phyloP scores from a whole-genome alignment of 495 filamentous ascomycete genomes.

The Tetracladium setigerum region DNA sequence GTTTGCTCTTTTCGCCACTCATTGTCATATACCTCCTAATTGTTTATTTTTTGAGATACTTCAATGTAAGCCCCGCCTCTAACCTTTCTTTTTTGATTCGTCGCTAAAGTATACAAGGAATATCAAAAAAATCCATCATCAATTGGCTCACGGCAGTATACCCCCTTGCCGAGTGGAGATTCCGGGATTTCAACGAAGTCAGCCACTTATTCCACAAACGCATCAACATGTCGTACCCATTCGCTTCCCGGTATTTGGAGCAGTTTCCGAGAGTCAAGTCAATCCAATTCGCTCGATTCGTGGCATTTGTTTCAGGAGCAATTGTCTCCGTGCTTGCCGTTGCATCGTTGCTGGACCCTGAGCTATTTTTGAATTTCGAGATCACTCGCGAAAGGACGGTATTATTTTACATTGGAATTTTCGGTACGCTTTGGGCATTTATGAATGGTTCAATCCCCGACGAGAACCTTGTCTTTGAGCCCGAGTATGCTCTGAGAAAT shows the following conservation, averaged over 20 bases:
- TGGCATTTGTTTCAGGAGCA: constrained; percentile 81
- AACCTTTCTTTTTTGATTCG: too few relatives aligned
- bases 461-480: constrained; percentile 85
- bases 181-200: constrained; percentile 96
- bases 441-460: constrained; percentile 75
- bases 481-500: constrained; percentile 76
- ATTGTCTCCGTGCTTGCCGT: constrained; percentile 76
- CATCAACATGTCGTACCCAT: constrained; percentile 90
- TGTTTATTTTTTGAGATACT: constrained; percentile 86
- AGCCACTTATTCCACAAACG: constrained; percentile 85
- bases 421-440: constrained; percentile 71
- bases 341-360: constrained; percentile 75
- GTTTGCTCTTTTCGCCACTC: constrained; percentile 77
- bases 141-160: constrained; percentile 78
- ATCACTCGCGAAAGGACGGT: constrained; percentile 78
- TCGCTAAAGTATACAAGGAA: constrained; percentile 37
- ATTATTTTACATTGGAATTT: constrained; percentile 69
- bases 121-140: constrained; percentile 87
- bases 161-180: constrained; percentile 96
- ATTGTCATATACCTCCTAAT: constrained; percentile 74
- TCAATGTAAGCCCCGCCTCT: constrained; percentile 52
- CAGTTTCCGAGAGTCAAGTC: constrained; percentile 96
- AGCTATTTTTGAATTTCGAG: constrained; percentile 87
- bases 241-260: constrained; percentile 83
- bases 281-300: constrained; percentile 69